Conservation (phyloP, 345 rosid genomes). For the Rhizophora apiculata region DNA sequence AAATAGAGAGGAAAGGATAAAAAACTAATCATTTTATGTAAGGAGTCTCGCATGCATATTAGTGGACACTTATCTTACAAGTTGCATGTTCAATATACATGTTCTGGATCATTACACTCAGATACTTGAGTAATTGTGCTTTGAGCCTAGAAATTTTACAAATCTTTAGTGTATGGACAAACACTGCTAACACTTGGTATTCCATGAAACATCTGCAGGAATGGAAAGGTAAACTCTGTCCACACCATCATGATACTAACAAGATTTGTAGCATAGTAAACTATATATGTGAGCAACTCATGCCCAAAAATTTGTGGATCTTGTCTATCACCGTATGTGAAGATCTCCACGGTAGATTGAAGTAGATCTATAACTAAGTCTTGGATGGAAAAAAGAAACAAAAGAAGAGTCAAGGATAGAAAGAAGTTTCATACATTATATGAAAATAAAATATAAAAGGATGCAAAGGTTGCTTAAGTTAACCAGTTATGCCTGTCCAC, state of each 20-base stretch:
- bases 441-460: background rate
- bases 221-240: background rate
- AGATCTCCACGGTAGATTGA: constrained; percentile 62
- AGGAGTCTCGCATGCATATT: constrained; percentile 22
- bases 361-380: constrained; percentile 49
- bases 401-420: constrained; percentile 8
- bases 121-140: constrained; percentile 59
- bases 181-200: constrained; percentile 59
- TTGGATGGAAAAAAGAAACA: constrained; percentile 23
- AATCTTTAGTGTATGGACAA: constrained; percentile 49
- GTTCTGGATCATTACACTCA: constrained; percentile 69
- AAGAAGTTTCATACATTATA: background rate
- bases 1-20: background rate
- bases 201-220: constrained; percentile 59
- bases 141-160: constrained; percentile 46
- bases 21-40: background rate
- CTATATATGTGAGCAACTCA: background rate
- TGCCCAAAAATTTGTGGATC: constrained; percentile 61
- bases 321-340: constrained; percentile 59
- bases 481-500: constrained; percentile 47
- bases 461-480: constrained; percentile 14
- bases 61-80: constrained; percentile 39
- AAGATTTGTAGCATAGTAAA: background rate
- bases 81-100: constrained; percentile 53
- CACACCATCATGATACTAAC: background rate